Evolutionary conservation across 108 stramenopile genomes (phyloP).

Genomic region (Cyclotella choctawhatcheeana): DNA sequence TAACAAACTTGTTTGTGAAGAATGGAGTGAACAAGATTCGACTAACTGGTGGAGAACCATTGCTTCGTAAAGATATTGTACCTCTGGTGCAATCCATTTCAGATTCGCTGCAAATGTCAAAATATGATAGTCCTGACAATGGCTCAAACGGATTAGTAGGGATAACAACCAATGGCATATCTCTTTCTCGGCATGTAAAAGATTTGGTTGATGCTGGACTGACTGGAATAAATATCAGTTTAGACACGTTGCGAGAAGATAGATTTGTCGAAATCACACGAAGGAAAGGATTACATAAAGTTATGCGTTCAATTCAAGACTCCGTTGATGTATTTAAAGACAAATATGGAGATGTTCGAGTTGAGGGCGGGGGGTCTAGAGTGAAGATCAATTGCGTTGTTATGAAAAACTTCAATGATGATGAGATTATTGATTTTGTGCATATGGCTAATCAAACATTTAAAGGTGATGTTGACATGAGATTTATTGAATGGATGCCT

Average conservation of each 20-base stretch:
- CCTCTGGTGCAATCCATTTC: conserved; percentile 63
- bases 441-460: conserved; percentile 60
- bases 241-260: conserved; percentile 91
- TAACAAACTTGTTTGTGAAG: conserved; percentile 79
- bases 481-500: conserved; percentile 99
- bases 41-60: conserved; percentile 96
- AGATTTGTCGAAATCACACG: conserved; percentile 90
- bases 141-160: conserved; percentile 67
- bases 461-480: conserved; percentile 78
- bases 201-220: conserved; percentile 88
- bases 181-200: conserved; percentile 70
- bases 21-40: conserved; percentile 86
- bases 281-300: conserved; percentile 73
- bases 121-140: conserved; percentile 28
- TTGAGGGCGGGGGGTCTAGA: conserved; percentile 40
- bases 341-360: conserved; percentile 40
- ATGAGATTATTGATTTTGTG: conserved; percentile 90
- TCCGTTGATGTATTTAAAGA: conserved; percentile 38
- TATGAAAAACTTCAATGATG: conserved; percentile 78
- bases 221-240: conserved; percentile 91
- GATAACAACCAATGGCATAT: conserved; percentile 97
- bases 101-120: conserved; percentile 21
- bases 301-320: conserved; percentile 75
- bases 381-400: conserved; percentile 98
- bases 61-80: conserved; percentile 83